A percentile compares a stretch with the other conserved stretches of the same genome.
These are phyloP conservation scores for Jamesozyma rosinii DNA, from an alignment of 805 yeast species.

Conservation along the genomic window DNA sequence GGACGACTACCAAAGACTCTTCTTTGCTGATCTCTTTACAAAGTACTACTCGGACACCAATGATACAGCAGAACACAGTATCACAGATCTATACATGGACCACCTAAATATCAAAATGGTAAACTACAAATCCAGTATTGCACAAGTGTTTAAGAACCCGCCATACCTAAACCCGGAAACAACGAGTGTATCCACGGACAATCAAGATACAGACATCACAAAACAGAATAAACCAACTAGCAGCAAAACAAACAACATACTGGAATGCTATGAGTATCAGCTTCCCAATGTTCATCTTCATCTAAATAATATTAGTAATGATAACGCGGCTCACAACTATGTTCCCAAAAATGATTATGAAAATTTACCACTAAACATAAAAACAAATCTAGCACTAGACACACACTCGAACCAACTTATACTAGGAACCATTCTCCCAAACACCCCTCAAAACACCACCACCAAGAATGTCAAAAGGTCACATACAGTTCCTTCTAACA, in stretches of 20 bases:
- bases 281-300: conserved; percentile 17
- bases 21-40: conserved; percentile 14
- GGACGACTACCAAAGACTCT: conserved; percentile 29
- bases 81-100: not conserved
- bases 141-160: conserved; percentile 12
- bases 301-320: not conserved
- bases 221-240: not conserved
- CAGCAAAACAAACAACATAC: conserved; percentile 11
- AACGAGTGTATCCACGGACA: not conserved
- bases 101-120: conserved; percentile 9
- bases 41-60: conserved; percentile 1
- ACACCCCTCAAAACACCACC: not conserved
- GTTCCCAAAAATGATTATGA: not conserved
- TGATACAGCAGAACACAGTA: not conserved
- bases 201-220: not conserved
- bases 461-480: not conserved
- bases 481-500: not conserved
- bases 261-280: conserved; percentile 26
- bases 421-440: conserved; percentile 4
- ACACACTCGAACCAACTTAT: conserved; percentile 2
- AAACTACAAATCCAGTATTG: conserved; percentile 20
- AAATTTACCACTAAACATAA: conserved; percentile 1
- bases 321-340: too few relatives aligned
- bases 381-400: conserved; percentile 5
- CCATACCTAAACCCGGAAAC: conserved; percentile 1